Conservation (phyloP, 805 yeast genomes). For the Barnettozyma californica region DNA sequence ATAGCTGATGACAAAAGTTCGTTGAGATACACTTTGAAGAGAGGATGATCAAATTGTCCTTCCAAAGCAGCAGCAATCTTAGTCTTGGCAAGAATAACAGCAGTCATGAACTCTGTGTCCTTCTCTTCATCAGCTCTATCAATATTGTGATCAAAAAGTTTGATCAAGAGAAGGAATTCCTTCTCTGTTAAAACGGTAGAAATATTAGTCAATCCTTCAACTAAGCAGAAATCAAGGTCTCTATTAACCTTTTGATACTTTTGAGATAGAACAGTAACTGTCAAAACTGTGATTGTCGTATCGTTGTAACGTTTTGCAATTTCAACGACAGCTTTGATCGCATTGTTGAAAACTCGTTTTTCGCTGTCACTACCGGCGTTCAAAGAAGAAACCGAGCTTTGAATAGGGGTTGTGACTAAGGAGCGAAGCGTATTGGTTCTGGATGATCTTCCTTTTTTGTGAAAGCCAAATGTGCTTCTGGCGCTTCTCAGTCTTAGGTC, state of each 20-base stretch:
- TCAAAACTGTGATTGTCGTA: constrained; percentile 66
- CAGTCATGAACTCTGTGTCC: constrained; percentile 32
- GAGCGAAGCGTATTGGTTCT: constrained; percentile 22
- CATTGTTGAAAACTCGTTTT: constrained; percentile 48
- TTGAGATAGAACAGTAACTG: constrained; percentile 78
- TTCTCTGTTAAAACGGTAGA: constrained; percentile 57
- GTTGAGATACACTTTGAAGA: constrained; percentile 51
- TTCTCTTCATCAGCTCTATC: constrained; percentile 38
- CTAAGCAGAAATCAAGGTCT: constrained; percentile 48
- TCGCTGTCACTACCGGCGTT: constrained; percentile 8
- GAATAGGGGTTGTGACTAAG: constrained; percentile 3
- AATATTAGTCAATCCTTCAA: constrained; percentile 58
- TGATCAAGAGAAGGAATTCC: constrained; percentile 61
- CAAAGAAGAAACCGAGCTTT: constrained; percentile 5
- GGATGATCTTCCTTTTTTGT: constrained; percentile 10
- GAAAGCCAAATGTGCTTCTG: constrained; percentile 18
- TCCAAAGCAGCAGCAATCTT: constrained; percentile 33
- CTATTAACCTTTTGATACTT: constrained; percentile 50
- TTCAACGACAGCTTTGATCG: constrained; percentile 61
- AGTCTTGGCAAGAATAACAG: constrained; percentile 46
- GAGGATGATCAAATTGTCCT: constrained; percentile 32
- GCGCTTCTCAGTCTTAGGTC: constrained; percentile 30
- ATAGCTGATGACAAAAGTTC: constrained; percentile 65
- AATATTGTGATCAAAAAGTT: constrained; percentile 48
- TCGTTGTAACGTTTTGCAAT: constrained; percentile 65